These are phyloP conservation scores for Botrytis pseudocinerea DNA, from an alignment of 2,329 filamentous ascomycete species.

Conservation along the genomic window DNA sequence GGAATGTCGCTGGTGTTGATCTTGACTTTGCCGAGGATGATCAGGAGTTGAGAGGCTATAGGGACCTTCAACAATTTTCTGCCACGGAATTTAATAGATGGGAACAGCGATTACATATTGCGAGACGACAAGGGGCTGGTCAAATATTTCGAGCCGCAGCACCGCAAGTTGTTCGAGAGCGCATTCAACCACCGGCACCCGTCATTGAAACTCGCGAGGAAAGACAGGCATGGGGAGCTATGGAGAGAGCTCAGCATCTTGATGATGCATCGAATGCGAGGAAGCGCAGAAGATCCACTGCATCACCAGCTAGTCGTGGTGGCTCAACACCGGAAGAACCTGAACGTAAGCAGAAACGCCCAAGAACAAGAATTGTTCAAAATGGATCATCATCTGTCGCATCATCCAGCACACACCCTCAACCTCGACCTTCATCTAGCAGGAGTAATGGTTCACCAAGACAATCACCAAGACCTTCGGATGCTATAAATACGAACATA, in stretches of 20 bases:
- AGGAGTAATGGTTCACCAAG: neutral
- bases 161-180: conserved; percentile 56
- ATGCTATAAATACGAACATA: conserved; percentile 32
- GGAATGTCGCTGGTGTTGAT: conserved; percentile 71
- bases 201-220: conserved; percentile 74
- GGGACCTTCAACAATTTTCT: conserved; percentile 56
- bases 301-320: conserved; percentile 63
- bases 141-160: conserved; percentile 72
- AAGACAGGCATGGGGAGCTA: conserved; percentile 81
- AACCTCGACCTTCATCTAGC: neutral
- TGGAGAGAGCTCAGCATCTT: conserved; percentile 78
- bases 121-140: conserved; percentile 73
- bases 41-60: conserved; percentile 49
- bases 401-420: conserved; percentile 15
- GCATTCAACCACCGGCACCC: conserved; percentile 48
- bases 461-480: neutral
- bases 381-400: conserved; percentile 48
- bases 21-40: conserved; percentile 83
- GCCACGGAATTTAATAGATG: conserved; percentile 67
- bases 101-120: conserved; percentile 81
- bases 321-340: conserved; percentile 60
- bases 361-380: conserved; percentile 70
- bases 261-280: conserved; percentile 52
- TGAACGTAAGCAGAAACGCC: conserved; percentile 83
- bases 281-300: conserved; percentile 74